phyloP scores from a whole-genome alignment of 768 basidiomycete genomes.

The Boletus rubroflammeus region DNA sequence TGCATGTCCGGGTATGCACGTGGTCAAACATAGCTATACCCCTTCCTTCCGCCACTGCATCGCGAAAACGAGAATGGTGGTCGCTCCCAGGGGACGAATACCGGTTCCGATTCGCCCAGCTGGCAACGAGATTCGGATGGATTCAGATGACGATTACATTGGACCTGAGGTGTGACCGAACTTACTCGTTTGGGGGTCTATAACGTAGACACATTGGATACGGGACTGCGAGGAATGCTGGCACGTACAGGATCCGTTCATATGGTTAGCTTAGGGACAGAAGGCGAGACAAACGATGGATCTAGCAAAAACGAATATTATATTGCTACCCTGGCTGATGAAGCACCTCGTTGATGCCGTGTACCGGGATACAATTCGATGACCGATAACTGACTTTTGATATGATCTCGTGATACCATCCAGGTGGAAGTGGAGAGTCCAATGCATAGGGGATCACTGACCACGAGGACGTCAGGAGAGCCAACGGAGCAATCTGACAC shows the following conservation, averaged over 20 bases:
- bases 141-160: neutral
- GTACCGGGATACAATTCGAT: neutral
- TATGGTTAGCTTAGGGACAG: neutral
- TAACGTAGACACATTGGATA: neutral
- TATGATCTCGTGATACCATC: neutral
- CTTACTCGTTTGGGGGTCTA: neutral
- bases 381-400: neutral
- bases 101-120: slow-evolving; percentile 17
- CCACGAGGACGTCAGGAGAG: slow-evolving; percentile 1
- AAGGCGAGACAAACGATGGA: neutral
- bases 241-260: neutral
- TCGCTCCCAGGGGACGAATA: neutral
- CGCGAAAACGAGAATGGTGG: neutral
- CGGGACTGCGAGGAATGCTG: neutral
- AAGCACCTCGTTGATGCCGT: neutral
- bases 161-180: neutral
- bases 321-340: neutral
- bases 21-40: slow-evolving; percentile 10
- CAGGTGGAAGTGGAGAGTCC: neutral
- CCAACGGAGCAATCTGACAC: neutral
- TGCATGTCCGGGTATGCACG: slow-evolving; percentile 9
- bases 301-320: neutral
- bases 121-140: neutral
- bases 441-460: neutral
- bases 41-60: slow-evolving; percentile 7